phyloP scores from a whole-genome alignment of 1,284 basidiomycete genomes.

The Gomphus bonarii region DNA sequence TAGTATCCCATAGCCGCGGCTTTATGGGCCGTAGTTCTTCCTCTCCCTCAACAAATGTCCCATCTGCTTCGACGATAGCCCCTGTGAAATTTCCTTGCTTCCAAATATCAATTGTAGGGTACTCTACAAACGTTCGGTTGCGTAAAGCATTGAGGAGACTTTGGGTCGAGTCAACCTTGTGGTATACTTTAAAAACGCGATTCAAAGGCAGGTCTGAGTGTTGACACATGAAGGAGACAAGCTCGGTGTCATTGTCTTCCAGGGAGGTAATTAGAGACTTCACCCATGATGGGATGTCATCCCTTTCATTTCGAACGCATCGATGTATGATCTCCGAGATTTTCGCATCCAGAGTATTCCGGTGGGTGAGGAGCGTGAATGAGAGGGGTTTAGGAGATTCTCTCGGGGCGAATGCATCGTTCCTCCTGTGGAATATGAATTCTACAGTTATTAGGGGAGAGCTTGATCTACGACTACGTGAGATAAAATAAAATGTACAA shows the following conservation, averaged over 20 bases:
- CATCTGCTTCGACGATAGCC: conserved; percentile 41
- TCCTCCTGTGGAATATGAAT: conserved; percentile 48
- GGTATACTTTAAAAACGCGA: conserved; percentile 30
- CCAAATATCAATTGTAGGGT: conserved; percentile 68
- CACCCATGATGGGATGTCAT: conserved; percentile 40
- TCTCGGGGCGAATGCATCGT: conserved; percentile 18
- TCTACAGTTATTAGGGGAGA: conserved; percentile 65
- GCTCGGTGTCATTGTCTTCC: conserved; percentile 39
- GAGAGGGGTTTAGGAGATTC: conserved; percentile 21
- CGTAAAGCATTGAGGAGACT: conserved; percentile 40
- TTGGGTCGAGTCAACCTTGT: conserved; percentile 42
- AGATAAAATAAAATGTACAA: conserved; percentile 13
- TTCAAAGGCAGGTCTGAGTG: conserved; percentile 24
- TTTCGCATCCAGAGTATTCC: conserved; percentile 40
- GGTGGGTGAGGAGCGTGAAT: conserved; percentile 48
- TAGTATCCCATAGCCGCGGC: conserved; percentile 39
- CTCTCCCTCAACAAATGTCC: conserved; percentile 26
- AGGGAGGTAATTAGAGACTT: conserved; percentile 29
- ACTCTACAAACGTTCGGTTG: conserved; percentile 67
- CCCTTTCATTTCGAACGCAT: conserved; percentile 34
- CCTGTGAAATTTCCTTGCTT: conserved; percentile 48
- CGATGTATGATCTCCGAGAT: conserved; percentile 40
- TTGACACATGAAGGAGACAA: conserved; percentile 49
- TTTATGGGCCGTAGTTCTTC: conserved; percentile 27
- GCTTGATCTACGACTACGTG: conserved; percentile 37